These are phyloP conservation scores for Schizonepeta tenuifolia DNA, from an alignment of 257 asterid genomes.

Conservation along the genomic window DNA sequence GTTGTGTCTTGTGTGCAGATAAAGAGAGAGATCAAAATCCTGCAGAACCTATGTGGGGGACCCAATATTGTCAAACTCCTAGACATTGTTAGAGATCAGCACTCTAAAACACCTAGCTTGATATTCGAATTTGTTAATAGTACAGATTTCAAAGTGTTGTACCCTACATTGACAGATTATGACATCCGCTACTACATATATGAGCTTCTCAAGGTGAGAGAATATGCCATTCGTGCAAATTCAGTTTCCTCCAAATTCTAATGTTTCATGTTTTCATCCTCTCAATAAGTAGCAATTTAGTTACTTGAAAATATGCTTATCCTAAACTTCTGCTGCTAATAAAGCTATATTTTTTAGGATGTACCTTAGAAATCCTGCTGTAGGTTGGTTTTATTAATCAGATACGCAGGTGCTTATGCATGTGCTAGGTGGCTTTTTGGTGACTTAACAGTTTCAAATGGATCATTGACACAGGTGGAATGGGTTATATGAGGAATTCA, in stretches of 20 bases:
- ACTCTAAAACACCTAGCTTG: constrained; percentile 84
- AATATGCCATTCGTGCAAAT: constrained; percentile 10
- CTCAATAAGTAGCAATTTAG: not conserved
- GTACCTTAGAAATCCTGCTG: not conserved
- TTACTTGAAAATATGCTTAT: constrained; percentile 6
- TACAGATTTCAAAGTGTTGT: constrained; percentile 79
- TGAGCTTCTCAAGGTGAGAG: constrained; percentile 80
- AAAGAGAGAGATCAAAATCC: constrained; percentile 76
- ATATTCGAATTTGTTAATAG: constrained; percentile 79
- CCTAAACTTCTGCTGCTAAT: not conserved
- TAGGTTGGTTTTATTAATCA: not conserved
- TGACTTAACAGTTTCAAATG: not conserved
- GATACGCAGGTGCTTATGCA: constrained; percentile 18
- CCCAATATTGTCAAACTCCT: constrained; percentile 74
- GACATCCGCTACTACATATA: constrained; percentile 84
- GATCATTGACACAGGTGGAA: not conserved
- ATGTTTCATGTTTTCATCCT: not conserved
- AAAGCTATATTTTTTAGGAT: constrained; percentile 9
- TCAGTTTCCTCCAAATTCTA: not conserved
- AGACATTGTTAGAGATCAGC: constrained; percentile 78
- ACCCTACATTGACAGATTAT: constrained; percentile 77
- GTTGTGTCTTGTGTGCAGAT: constrained; percentile 45
- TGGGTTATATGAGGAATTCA: not conserved
- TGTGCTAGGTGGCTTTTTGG: not conserved
- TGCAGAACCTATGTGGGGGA: constrained; percentile 82